A percentile compares a stretch with the other conserved stretches of the same genome.
Conservation (phyloP, 2,329 filamentous ascomycete species). For the Apiospora malaysiana region DNA sequence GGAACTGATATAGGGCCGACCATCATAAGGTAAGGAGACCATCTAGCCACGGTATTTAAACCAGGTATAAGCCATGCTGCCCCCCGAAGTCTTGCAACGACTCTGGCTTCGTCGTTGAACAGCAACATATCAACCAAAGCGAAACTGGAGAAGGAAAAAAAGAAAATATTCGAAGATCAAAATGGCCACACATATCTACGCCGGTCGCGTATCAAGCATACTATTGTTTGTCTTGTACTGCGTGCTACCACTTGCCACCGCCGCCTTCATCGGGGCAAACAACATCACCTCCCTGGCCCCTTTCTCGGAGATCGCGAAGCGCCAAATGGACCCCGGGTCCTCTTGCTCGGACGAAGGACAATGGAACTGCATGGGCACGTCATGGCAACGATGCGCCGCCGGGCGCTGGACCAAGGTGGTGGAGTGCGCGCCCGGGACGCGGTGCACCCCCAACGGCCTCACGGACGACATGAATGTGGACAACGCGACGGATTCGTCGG, state of each 20-base stretch:
- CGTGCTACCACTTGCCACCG: neutral
- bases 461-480: constrained; percentile 48
- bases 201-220: constrained; percentile 1
- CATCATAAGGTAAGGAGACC: neutral
- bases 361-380: constrained; percentile 59
- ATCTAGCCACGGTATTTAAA: neutral
- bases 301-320: constrained; percentile 3
- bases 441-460: constrained; percentile 51
- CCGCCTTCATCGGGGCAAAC: neutral
- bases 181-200: neutral
- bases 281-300: neutral
- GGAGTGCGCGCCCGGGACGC: constrained; percentile 50
- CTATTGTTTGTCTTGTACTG: neutral
- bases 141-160: neutral
- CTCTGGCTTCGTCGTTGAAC: neutral
- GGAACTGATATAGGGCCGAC: neutral
- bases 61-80: neutral
- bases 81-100: neutral
- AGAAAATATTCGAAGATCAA: neutral
- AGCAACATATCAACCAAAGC: neutral
- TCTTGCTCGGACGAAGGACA: constrained; percentile 54
- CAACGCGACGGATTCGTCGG: neutral
- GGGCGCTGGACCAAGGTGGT: constrained; percentile 54
- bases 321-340: constrained; percentile 40
- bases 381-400: constrained; percentile 57